A percentile compares a stretch with the other conserved stretches of the same genome.
Conservation (phyloP, 768 basidiomycete genomes). For the Agrocybe chaxingu region DNA sequence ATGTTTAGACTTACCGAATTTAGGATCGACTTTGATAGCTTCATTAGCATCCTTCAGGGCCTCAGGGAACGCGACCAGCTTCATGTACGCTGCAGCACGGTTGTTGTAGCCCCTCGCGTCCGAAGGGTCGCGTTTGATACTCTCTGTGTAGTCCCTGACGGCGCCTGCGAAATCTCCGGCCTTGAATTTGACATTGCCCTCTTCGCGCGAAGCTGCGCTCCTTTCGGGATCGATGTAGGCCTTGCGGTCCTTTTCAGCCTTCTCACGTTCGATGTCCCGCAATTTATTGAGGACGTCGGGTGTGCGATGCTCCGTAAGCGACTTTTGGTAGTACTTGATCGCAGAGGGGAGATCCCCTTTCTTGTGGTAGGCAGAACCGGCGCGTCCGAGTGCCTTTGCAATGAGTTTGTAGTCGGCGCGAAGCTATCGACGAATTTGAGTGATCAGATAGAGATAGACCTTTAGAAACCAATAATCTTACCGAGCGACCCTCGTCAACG, state of each 20-base stretch:
- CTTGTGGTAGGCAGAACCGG: constrained; percentile 81
- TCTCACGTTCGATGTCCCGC: constrained; percentile 74
- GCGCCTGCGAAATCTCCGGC: constrained; percentile 86
- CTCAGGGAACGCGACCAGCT: constrained; percentile 89
- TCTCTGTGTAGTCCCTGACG: constrained; percentile 91
- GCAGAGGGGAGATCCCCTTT: constrained; percentile 74
- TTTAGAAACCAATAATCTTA: constrained; percentile 25
- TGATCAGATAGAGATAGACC: not conserved
- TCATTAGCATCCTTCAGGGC: constrained; percentile 94
- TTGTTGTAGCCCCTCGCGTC: constrained; percentile 97
- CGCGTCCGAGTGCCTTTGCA: constrained; percentile 91
- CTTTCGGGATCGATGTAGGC: constrained; percentile 87
- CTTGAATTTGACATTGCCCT: constrained; percentile 93
- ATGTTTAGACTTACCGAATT: constrained; percentile 55
- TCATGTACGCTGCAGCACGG: constrained; percentile 96
- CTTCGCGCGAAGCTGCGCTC: constrained; percentile 81
- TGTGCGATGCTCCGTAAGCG: constrained; percentile 94
- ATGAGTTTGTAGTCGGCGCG: constrained; percentile 94
- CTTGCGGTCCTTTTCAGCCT: constrained; percentile 72
- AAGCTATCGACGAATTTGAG: constrained; percentile 37
- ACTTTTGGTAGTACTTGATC: constrained; percentile 91
- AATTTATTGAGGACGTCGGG: constrained; percentile 90
- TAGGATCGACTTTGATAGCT: constrained; percentile 88
- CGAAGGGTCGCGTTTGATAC: constrained; percentile 90
- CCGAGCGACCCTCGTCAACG: constrained; percentile 89